Conservation (phyloP, 306 rosid species). For the Vicia villosa region DNA sequence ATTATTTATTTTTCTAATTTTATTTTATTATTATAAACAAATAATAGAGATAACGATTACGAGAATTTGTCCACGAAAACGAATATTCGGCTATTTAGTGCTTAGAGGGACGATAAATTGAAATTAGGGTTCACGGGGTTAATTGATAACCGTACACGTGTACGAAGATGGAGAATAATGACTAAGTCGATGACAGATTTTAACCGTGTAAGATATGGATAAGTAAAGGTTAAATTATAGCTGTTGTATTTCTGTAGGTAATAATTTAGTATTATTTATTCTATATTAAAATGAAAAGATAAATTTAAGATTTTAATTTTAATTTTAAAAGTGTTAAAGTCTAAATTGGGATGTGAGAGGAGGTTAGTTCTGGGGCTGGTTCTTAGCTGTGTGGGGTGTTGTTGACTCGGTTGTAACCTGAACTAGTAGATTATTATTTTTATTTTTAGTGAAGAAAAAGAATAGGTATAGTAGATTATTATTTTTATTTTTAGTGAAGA, state of each 20-base stretch:
- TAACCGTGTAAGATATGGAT: conserved; percentile 14
- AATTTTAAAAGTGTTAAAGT: neutral
- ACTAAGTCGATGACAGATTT: neutral
- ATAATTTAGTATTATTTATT: neutral
- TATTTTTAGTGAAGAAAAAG: conserved; percentile 7
- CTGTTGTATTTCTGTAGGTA: neutral
- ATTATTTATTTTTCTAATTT: neutral
- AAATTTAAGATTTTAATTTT: neutral
- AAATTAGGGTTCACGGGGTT: conserved; percentile 41
- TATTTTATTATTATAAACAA: neutral
- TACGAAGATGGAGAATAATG: neutral
- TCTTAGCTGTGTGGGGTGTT: neutral
- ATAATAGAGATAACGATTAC: conserved; percentile 15
- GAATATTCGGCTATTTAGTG: conserved; percentile 26
- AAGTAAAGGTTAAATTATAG: neutral
- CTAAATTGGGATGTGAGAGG: neutral
- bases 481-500: conserved; percentile 26
- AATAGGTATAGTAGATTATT: neutral
- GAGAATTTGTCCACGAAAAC: conserved; percentile 14
- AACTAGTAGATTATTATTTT: conserved; percentile 15
- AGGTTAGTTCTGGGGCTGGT: neutral
- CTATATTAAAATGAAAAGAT: neutral
- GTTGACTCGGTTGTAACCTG: conserved; percentile 30
- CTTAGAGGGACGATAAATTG: no score
- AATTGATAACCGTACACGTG: neutral